Percentiles rank a stretch among this genome's conserved stretches.
phyloP scores from a whole-genome alignment of 2,329 filamentous ascomycete genomes.

The Arachnomyces sp. region DNA sequence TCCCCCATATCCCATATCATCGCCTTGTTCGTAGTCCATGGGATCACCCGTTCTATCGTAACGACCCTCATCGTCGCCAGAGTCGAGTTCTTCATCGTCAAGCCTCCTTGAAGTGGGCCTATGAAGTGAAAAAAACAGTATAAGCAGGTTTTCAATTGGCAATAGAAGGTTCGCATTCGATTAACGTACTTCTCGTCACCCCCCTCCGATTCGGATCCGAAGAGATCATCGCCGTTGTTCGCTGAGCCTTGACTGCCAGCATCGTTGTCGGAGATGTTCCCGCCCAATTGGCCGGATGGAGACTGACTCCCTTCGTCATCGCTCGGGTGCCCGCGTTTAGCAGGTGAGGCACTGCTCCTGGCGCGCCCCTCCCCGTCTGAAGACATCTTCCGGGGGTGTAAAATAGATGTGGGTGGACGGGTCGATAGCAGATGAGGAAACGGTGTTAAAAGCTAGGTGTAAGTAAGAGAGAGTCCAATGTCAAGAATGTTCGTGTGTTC shows the following conservation, averaged over 20 bases:
- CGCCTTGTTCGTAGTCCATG: slow-evolving; percentile 36
- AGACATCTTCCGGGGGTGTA: slow-evolving; percentile 4
- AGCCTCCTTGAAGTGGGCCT: slow-evolving; percentile 39
- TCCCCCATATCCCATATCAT: slow-evolving; percentile 35
- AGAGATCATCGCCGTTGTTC: slow-evolving; percentile 36
- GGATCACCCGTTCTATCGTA: slow-evolving; percentile 43
- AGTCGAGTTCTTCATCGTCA: slow-evolving; percentile 56
- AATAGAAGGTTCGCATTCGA: background rate
- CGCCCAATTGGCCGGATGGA: background rate
- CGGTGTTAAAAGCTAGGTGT: no score
- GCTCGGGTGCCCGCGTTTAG: no score
- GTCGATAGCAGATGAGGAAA: no score
- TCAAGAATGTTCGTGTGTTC: no score
- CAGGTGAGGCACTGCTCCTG: no score
- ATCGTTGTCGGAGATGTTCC: background rate
- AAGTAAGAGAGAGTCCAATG: no score
- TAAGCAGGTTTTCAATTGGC: slow-evolving; percentile 3
- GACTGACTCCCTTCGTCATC: no score
- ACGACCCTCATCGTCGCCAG: slow-evolving; percentile 53
- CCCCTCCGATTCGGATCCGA: slow-evolving; percentile 39
- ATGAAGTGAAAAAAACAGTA: background rate
- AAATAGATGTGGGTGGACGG: no score
- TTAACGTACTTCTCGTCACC: slow-evolving; percentile 28
- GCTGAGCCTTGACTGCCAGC: slow-evolving; percentile 13
- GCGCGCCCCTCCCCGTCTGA: slow-evolving; percentile 4